phyloP scores from a whole-genome alignment of 2,329 filamentous ascomycete species.

The Claviceps sp. region DNA sequence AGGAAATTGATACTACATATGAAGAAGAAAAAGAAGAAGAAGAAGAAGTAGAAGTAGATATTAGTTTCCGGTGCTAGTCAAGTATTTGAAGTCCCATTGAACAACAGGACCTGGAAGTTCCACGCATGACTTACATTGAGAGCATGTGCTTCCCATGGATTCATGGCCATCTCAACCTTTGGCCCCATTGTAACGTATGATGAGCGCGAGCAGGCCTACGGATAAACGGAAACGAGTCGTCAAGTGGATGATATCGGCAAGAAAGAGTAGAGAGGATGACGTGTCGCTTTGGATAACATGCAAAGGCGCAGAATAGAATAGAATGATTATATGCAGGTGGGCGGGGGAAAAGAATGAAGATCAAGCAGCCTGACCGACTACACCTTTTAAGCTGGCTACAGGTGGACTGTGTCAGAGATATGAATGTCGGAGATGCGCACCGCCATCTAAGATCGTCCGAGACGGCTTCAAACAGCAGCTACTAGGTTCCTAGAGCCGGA shows the following conservation, averaged over 20 bases:
- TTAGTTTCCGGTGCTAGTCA: neutral
- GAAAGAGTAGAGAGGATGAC: neutral
- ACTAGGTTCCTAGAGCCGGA: neutral
- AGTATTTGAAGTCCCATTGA: neutral
- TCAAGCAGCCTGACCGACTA: neutral
- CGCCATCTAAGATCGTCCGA: neutral
- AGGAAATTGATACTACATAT: constrained; percentile 10
- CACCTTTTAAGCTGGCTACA: neutral
- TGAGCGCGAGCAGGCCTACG: neutral
- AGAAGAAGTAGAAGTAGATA: neutral
- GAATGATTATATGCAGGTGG: neutral
- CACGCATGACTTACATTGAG: constrained; percentile 16
- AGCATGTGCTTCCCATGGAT: constrained; percentile 23
- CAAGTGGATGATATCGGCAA: neutral
- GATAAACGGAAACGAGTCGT: neutral
- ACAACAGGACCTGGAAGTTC: neutral
- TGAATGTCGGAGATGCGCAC: neutral
- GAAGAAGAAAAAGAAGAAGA: neutral
- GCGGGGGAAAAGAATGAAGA: neutral
- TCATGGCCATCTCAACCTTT: constrained; percentile 12
- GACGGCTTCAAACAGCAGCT: neutral
- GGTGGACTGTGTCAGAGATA: neutral
- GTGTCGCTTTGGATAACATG: neutral
- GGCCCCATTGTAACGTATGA: neutral
- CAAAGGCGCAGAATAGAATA: neutral